Base-by-base conservation (phyloP, 1,139 yeast species). In the Taiozyma onychis region DNA sequence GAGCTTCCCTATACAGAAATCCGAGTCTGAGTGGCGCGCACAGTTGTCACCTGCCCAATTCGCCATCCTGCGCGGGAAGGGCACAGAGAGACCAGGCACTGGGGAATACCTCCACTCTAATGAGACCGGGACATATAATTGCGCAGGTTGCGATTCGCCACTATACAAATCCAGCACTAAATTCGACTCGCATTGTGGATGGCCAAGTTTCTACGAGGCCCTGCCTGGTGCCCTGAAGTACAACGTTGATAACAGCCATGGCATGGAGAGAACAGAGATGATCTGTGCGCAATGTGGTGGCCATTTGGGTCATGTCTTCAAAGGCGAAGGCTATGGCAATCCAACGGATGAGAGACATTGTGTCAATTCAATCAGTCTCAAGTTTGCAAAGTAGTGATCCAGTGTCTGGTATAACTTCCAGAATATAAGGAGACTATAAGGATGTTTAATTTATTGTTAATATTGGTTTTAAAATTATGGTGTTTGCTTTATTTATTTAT, bases 191-290 rank as follows among this genome's bases (percentile, higher is more conserved):
- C 90, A 89, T 50, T 93, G 99, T 68, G 99, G 99, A 3, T 93
- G 99, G 99, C 99, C 99, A 0, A 90, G 97, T 0, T 93, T 93
- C 68, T 91, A 84, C 66, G 85, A 88, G 51, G 97, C 96, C 5
- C 72, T 91, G 47, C 95, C 96, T 0, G 91, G 90, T 0, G 76
- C 96, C 2, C 75, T 93, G 44, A 76, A 69, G 32, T 73, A 85
- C 14, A 69, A 76, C 55, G 76, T 73, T 28, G 99, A 93, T 66
- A 60, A 51, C 0, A 67, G 83, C 10, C 70, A 70, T 50, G 98
- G 98, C 0, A 88, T 84, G 91, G 74, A 72, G 18, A 75, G 99
- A 54, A 88, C 83, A 14, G 99, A 93, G 66, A 90, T 91, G 84
- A 76, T 86, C 54, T 93, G 99, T 64, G 72, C 83, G 18, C 75